Evolutionary conservation across 1,139 yeast genomes (phyloP).

Genomic region (Hyphopichia wangnamkhiaoensis): DNA sequence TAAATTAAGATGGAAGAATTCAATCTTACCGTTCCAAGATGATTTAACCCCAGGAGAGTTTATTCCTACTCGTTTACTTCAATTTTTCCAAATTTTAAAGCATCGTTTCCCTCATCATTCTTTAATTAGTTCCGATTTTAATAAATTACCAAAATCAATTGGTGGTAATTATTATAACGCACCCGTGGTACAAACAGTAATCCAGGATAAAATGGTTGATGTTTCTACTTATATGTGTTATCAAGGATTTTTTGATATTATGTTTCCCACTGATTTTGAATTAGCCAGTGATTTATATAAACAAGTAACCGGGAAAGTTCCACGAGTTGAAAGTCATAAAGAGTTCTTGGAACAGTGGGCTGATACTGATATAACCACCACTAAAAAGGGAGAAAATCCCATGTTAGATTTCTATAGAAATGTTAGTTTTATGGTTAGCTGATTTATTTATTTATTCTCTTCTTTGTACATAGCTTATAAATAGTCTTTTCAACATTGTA

Average conservation of each 20-base stretch:
- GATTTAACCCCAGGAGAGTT: constrained; percentile 74
- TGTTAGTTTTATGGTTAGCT: constrained; percentile 70
- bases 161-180: constrained; percentile 60
- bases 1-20: constrained; percentile 31
- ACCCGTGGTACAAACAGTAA: constrained; percentile 83
- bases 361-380: constrained; percentile 64
- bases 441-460: too few relatives aligned
- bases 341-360: constrained; percentile 75
- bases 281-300: constrained; percentile 63
- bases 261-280: constrained; percentile 81
- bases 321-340: constrained; percentile 57
- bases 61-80: constrained; percentile 73
- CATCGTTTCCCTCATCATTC: constrained; percentile 76
- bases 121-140: constrained; percentile 72
- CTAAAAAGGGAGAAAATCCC: constrained; percentile 84
- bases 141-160: constrained; percentile 60
- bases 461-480: constrained; percentile 1
- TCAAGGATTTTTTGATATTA: constrained; percentile 83
- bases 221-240: constrained; percentile 75
- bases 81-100: constrained; percentile 65
- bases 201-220: constrained; percentile 67
- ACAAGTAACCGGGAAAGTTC: constrained; percentile 63
- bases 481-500: too few relatives aligned
- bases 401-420: constrained; percentile 77
- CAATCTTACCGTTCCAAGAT: constrained; percentile 61